Conservation (phyloP, 129 eudicot genomes). For the Rutidosis leptorrhynchoides region DNA sequence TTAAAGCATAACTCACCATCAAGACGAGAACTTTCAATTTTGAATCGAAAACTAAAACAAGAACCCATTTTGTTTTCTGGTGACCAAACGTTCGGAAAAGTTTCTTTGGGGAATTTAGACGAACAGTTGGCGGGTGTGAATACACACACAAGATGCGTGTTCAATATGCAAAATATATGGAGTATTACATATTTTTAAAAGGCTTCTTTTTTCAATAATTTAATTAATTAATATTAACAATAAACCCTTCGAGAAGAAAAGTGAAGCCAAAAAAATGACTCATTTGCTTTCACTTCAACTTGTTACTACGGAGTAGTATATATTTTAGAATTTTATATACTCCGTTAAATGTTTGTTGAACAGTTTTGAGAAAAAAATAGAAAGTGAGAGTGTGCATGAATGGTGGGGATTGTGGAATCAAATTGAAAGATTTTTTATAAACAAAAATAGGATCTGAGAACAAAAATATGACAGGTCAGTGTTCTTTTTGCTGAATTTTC, state of each 20-base stretch:
- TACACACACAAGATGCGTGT: constrained; percentile 32
- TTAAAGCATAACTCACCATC: constrained; percentile 35
- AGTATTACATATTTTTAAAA: too few relatives aligned
- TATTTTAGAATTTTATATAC: neutral
- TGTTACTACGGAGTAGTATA: too few relatives aligned
- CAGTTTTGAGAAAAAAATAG: constrained; percentile 6
- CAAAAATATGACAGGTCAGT: constrained; percentile 22
- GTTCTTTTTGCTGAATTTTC: constrained; percentile 26
- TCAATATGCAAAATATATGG: constrained; percentile 22
- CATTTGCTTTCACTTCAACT: constrained; percentile 3
- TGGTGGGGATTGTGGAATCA: constrained; percentile 29
- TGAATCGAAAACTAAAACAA: constrained; percentile 44
- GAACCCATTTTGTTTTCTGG: constrained; percentile 39
- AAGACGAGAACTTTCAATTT: constrained; percentile 48
- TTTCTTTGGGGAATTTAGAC: constrained; percentile 19
- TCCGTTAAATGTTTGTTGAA: neutral
- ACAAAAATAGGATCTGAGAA: constrained; percentile 12
- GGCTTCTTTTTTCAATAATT: constrained; percentile 18
- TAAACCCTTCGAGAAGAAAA: constrained; percentile 32
- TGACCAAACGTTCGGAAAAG: neutral
- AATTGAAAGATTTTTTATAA: constrained; percentile 1
- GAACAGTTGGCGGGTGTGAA: constrained; percentile 41
- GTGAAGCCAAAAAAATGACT: constrained; percentile 23
- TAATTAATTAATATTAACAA: neutral
- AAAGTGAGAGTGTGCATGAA: constrained; percentile 7